Percentiles rank a stretch among this genome's conserved stretches.
Conservation (phyloP, 1,284 basidiomycete species). For the Rhodotorula sp. region DNA sequence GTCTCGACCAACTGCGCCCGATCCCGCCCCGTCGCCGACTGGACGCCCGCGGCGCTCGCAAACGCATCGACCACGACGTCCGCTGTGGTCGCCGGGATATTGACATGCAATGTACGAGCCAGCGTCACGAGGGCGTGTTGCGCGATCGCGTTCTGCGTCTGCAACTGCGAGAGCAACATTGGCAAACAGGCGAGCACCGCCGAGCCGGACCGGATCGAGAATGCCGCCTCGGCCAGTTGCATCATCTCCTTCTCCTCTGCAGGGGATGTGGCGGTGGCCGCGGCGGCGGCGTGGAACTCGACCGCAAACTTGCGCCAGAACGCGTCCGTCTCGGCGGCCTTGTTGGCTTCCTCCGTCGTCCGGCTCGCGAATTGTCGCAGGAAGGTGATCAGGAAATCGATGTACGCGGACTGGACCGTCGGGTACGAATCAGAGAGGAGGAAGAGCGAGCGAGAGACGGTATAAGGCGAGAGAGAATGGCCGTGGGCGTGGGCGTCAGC, state of each 20-base stretch:
- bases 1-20: neutral
- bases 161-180: neutral
- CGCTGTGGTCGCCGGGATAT: neutral
- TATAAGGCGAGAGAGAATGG: slow-evolving; percentile 36
- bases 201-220: neutral
- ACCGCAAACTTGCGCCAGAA: slow-evolving; percentile 63
- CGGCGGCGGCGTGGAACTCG: neutral
- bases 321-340: slow-evolving; percentile 49
- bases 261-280: neutral
- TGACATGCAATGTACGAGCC: neutral
- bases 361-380: neutral
- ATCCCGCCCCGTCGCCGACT: neutral
- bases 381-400: slow-evolving; percentile 59
- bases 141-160: too few relatives aligned
- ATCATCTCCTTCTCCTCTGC: neutral
- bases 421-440: slow-evolving; percentile 74
- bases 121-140: neutral
- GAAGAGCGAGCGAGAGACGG: slow-evolving; percentile 83
- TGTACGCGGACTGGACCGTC: slow-evolving; percentile 71
- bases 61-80: slow-evolving; percentile 4
- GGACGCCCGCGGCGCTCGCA: neutral
- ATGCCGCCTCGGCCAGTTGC: neutral
- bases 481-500: neutral
- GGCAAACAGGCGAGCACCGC: neutral
- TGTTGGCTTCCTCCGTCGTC: slow-evolving; percentile 37